Percentiles rank a stretch among this genome's conserved stretches.
These are phyloP conservation scores for Pseudogymnoascus sp. DNA, from an alignment of 2,329 filamentous ascomycete species.

Conservation along the genomic window DNA sequence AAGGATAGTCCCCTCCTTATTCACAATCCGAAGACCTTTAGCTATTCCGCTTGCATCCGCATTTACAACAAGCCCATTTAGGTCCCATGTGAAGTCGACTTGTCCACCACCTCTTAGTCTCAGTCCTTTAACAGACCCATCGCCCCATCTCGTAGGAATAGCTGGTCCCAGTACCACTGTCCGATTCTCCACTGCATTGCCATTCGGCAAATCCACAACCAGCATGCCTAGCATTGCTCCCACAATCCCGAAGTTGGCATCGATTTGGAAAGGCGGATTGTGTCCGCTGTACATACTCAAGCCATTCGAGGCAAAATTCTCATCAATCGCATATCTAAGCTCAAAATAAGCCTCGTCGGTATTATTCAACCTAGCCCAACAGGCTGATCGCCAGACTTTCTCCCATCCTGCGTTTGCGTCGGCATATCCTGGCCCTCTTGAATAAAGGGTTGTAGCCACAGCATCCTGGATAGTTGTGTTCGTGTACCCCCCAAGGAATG, in stretches of 20 bases:
- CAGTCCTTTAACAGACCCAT: slow-evolving; percentile 40
- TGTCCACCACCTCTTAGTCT: slow-evolving; percentile 39
- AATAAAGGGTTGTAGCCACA: slow-evolving; percentile 40
- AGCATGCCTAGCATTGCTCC: slow-evolving; percentile 47
- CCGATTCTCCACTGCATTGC: slow-evolving; percentile 15
- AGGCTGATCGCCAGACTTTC: slow-evolving; percentile 52
- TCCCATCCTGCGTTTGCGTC: slow-evolving; percentile 52
- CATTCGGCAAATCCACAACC: slow-evolving; percentile 42
- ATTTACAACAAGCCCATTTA: slow-evolving; percentile 31
- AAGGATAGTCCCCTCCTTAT: slow-evolving; percentile 14
- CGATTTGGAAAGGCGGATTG: slow-evolving; percentile 49
- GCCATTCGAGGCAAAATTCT: slow-evolving; percentile 46
- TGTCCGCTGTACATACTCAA: slow-evolving; percentile 46
- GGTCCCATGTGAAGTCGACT: slow-evolving; percentile 41
- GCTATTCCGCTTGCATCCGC: slow-evolving; percentile 10
- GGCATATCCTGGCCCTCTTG: slow-evolving; percentile 41
- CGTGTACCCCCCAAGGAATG: slow-evolving; percentile 37
- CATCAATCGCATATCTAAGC: slow-evolving; percentile 41
- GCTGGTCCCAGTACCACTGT: slow-evolving; percentile 43
- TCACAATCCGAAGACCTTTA: not conserved
- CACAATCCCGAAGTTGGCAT: slow-evolving; percentile 50
- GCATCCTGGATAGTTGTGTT: slow-evolving; percentile 40
- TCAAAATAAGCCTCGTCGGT: slow-evolving; percentile 44
- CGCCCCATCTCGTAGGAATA: slow-evolving; percentile 40
- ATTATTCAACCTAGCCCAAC: slow-evolving; percentile 50